Base-by-base conservation (phyloP, 371 early-diverging fungal genomes). In the Mucor saturninus region DNA sequence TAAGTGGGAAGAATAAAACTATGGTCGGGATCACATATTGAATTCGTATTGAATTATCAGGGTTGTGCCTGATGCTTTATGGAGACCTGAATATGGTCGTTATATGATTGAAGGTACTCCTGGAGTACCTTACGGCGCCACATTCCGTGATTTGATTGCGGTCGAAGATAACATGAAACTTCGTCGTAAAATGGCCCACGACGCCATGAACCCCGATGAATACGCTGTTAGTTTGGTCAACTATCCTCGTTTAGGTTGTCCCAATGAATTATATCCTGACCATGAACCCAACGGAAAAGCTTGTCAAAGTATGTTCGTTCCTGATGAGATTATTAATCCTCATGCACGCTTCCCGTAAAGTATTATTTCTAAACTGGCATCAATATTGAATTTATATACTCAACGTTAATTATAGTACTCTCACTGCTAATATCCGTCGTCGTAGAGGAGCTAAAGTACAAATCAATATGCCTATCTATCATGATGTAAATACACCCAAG, bases 101-200 rank as follows among this genome's bases (percentile, higher is more conserved):
- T 97, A 89, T 80, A 98, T 97, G 98, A 79, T 98, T 60, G 98
- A 97, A 74, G 88, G 90, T 48, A 97, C 97, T 2, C 99, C 99
- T 3, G 96, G 96, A 4, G 69, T 75, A 6, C 99, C 99, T 5
- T 98, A 97, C 77, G 95, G 93, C 53, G 86, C 91, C 8, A 87
- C 92, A 13, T 81, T 97, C 46, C 74, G 87, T 30, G 95, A 95
- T 71, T 79, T 98, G 29, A 70, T 92, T 37, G 80, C 71, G 4
- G 97, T 98, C 7, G 97, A 98, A 69, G 72, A 77, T 15, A 97
- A 91, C 81, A 98, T 98, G 99, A 81, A 82, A 46, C 66, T 86
- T 54, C 79, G 97, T 74, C 92, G 98, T 37, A 76, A 81, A 53
- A 74, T 92, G 59, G 95, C 93, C 1, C 63, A 66, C 10, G 73